Percentiles rank a stretch among this genome's conserved stretches.
phyloP scores from a whole-genome alignment of 2,329 filamentous ascomycete genomes.

The Elsinoe fawcettii region DNA sequence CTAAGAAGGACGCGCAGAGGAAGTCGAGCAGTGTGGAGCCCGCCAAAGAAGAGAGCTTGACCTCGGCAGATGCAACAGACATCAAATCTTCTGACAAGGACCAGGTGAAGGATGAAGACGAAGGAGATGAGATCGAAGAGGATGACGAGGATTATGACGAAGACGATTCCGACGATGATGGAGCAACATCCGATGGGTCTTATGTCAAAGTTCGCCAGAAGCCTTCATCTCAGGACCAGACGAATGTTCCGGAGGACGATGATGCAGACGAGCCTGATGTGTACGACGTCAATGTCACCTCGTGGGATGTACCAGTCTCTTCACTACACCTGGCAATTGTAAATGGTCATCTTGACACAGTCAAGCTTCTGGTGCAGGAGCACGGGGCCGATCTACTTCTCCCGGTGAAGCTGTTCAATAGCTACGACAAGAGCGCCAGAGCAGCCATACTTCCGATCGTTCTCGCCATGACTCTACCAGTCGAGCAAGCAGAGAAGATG shows the following conservation, averaged over 20 bases:
- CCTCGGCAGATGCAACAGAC: background rate
- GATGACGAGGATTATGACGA: slow-evolving; percentile 36
- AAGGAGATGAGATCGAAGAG: slow-evolving; percentile 25
- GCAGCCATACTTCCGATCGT: slow-evolving; percentile 62
- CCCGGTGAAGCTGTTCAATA: slow-evolving; percentile 58
- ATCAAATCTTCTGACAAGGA: slow-evolving; percentile 15
- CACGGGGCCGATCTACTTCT: slow-evolving; percentile 72
- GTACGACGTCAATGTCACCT: slow-evolving; percentile 68
- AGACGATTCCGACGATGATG: slow-evolving; percentile 28
- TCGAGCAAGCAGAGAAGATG: slow-evolving; percentile 58
- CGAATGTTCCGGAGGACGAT: slow-evolving; percentile 44
- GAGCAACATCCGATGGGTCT: slow-evolving; percentile 53
- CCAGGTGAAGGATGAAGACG: slow-evolving; percentile 15
- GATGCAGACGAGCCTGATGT: slow-evolving; percentile 65
- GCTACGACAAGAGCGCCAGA: slow-evolving; percentile 41
- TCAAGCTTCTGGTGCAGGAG: slow-evolving; percentile 57
- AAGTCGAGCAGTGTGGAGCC: slow-evolving; percentile 11
- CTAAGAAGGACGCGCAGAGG: slow-evolving; percentile 25
- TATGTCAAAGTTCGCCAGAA: slow-evolving; percentile 68
- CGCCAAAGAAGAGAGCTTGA: slow-evolving; percentile 1
- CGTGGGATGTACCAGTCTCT: slow-evolving; percentile 69
- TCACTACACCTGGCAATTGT: slow-evolving; percentile 73
- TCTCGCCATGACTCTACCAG: slow-evolving; percentile 57
- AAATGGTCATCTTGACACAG: slow-evolving; percentile 60
- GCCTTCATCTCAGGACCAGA: slow-evolving; percentile 38